Percentiles rank a stretch among this genome's conserved stretches.
These are phyloP conservation scores for Plasmodium berghei DNA, from an alignment of 169 alveolate genomes.

Conservation along the genomic window DNA sequence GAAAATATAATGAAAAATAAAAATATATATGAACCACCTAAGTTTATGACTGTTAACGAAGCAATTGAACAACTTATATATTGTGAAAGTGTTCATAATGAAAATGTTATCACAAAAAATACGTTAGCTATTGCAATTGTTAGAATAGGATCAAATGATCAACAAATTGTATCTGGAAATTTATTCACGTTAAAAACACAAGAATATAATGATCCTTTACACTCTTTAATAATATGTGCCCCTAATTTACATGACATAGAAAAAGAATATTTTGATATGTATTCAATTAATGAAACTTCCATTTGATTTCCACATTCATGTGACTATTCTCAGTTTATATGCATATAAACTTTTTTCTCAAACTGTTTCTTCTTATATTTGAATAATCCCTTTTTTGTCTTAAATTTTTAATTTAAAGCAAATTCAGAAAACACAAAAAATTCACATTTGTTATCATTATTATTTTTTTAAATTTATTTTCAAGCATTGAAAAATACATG, in stretches of 20 bases:
- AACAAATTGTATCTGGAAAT: conserved; percentile 89
- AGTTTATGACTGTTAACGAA: conserved; percentile 92
- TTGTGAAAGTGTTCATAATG: conserved; percentile 85
- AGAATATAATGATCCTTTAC: conserved; percentile 96
- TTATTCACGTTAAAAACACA: conserved; percentile 86
- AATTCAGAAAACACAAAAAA: too few relatives aligned
- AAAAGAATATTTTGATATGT: conserved; percentile 86
- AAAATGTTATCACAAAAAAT: conserved; percentile 79
- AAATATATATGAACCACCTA: conserved; percentile 95
- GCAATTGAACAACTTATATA: conserved; percentile 94
- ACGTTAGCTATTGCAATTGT: conserved; percentile 94
- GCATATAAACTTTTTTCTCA: too few relatives aligned
- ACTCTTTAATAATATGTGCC: conserved; percentile 94
- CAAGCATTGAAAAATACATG: too few relatives aligned
- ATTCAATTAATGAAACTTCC: not conserved
- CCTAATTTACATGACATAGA: conserved; percentile 94
- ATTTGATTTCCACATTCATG: too few relatives aligned
- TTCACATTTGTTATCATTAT: too few relatives aligned
- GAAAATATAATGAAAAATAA: conserved; percentile 95
- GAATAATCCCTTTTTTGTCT: too few relatives aligned
- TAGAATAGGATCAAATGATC: conserved; percentile 92
- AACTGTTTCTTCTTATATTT: too few relatives aligned
- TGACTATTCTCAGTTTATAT: too few relatives aligned
- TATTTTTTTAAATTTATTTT: too few relatives aligned
- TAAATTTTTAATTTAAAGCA: too few relatives aligned